Base-by-base conservation (phyloP, 495 filamentous ascomycete species). In the Penicillium desertorum region DNA sequence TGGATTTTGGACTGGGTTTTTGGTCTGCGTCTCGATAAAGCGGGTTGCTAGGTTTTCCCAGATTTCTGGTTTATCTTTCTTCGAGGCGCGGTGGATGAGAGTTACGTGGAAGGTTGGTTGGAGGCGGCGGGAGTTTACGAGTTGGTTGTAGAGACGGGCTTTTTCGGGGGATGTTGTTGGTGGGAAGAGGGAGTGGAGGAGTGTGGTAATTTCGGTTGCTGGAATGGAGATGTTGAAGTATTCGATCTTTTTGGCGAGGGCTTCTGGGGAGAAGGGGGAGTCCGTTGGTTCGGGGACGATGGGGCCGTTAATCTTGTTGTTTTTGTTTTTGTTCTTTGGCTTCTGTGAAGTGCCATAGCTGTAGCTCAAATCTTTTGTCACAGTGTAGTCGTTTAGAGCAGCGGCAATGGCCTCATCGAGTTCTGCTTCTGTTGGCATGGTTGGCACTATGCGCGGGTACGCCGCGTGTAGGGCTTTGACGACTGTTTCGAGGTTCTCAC, bases 21-120 rank as follows among this genome's bases (percentile, higher is more conserved):
- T 59, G 67, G 56, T 70, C 66, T 69, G 73, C 51, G 30, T 56
- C 16, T 77, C 65, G 8, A 76, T 73, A 61, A 84, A 79, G 4
- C 82, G 68, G 17, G 71, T 64, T 12, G 58, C 66, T 62, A 94
- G 91, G 6, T 74, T 73, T 39, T 85, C 69, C 94, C 94, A 98
- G 16, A 91, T 71, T 1, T 85, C 82, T 0, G 84, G 78, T 57
- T 83, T 66, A 41, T 84, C 68, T 44, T 76, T 74, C 22, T 86
- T 71, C 2, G 72, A 71, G 10, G 86, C 84, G 46, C 85, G 87
- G 71, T 98, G 94, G 67, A 96, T 90, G 14, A 98, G 82, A 0
- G 94, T 98, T 54, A 98, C 88, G 71, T 98, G 94, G 74, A 97
- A 98, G n/a, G 82, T 72, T 32, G 82, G 63, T 69, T 98, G 94